Base-by-base conservation (phyloP, 2,329 filamentous ascomycete genomes). In the Bertia moriformis region DNA sequence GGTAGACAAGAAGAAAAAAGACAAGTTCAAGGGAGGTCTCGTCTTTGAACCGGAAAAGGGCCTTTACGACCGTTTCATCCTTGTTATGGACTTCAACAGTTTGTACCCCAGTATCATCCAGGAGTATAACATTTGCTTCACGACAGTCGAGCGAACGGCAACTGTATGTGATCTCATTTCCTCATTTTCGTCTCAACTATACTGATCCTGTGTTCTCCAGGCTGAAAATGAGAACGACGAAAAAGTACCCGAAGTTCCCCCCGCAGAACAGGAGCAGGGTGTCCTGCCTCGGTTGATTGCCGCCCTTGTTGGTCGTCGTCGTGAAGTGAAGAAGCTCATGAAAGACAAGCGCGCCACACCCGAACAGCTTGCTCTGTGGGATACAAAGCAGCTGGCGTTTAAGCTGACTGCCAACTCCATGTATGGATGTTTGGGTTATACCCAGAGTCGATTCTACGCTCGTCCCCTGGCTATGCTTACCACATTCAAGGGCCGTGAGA, bases 31-130 rank as follows among this genome's bases (percentile, higher is more conserved):
- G 65, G 91, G 91, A 55, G 91, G 93, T 68, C 77, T 98, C 20
- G 91, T 98, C 41, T 96, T 98, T 50, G 91, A 98, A 57, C 91
- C 91, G 3, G 88, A 96, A 57, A 95, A 89, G 59, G 91, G 93
- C 14, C 71, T 98, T 3, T 98, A 98, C 54, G 91, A 98, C 69
- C 93, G 93, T 61, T 95, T 93, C 58, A 83, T 98, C 40, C 73
- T 98, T 41, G 93, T 98, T 59, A 98, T 98, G 93, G 91, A 98
- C 67, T 98, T 98, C 68, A 98, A 98, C 71, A 95, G 88, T 50
- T 68, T 98, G 44, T 98, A 98, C 52, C 91, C 91, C 20, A 95
- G 86, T 54, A 96, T 98, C 53, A 98, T 98, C 44, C 93, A 98
- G 54, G 93, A 98, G 69, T 98, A 79, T 65, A 98, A 98, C 60